Evolutionary conservation across 805 yeast species (phyloP).

Genomic region (Zygosaccharomyces bisporus): DNA sequence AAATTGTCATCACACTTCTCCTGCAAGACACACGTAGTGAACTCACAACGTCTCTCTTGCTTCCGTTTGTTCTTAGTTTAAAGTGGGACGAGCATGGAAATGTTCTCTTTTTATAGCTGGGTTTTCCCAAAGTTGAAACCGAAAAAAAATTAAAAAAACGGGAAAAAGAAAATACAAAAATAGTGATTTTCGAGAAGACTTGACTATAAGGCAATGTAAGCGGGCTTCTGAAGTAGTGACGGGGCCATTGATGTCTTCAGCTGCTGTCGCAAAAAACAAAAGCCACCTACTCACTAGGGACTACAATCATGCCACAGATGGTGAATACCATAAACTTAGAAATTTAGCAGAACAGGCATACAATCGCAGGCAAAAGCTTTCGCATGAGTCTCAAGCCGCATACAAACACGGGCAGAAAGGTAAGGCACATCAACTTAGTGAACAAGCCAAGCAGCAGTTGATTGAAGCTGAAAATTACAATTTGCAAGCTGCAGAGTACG

Average conservation of each 20-base stretch:
- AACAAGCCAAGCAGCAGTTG: slow-evolving; percentile 57
- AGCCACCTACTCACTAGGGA: slow-evolving; percentile 27
- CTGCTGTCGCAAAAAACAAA: slow-evolving; percentile 14
- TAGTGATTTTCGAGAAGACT: background rate
- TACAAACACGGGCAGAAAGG: slow-evolving; percentile 69
- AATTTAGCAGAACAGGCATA: slow-evolving; percentile 65
- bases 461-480: slow-evolving; percentile 65
- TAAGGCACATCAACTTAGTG: slow-evolving; percentile 69
- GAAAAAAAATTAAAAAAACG: no score
- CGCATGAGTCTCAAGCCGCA: slow-evolving; percentile 71
- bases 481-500: slow-evolving; percentile 82
- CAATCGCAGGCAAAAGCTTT: slow-evolving; percentile 49
- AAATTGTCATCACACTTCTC: slow-evolving; percentile 37
- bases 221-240: background rate
- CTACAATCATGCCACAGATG: slow-evolving; percentile 71
- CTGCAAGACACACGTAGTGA: slow-evolving; percentile 6
- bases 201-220: background rate
- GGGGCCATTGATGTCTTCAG: background rate
- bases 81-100: background rate
- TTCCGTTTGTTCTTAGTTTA: background rate
- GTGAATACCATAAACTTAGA: slow-evolving; percentile 59
- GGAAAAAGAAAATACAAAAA: slow-evolving; percentile 1
- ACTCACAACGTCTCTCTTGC: slow-evolving; percentile 5
- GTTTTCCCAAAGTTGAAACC: background rate
- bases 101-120: background rate